Evolutionary conservation across 352 stramenopile species (phyloP).

Genomic region (Chrysophaeum taylorii): DNA sequence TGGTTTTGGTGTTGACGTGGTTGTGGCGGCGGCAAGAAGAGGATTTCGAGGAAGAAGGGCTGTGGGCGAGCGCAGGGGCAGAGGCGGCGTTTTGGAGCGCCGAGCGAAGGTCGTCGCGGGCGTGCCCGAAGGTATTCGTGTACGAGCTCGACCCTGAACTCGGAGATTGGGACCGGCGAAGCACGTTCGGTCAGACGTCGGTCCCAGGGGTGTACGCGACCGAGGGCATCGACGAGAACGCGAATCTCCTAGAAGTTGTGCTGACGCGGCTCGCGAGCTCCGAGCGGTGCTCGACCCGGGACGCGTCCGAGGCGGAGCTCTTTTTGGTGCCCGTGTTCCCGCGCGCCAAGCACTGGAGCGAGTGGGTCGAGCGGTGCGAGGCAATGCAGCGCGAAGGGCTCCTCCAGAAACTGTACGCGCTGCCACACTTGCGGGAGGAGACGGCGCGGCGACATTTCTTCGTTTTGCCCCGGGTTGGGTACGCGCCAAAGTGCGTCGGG

Average conservation of each 20-base stretch:
- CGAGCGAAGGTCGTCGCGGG: neutral
- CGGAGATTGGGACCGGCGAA: no score
- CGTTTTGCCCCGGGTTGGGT: neutral
- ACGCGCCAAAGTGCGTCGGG: neutral
- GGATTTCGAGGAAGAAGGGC: no score
- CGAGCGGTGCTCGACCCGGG: neutral
- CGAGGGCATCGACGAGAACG: constrained; percentile 3
- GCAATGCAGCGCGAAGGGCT: neutral
- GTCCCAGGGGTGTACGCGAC: neutral
- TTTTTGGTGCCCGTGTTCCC: neutral
- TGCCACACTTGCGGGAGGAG: neutral
- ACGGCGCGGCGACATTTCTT: constrained; percentile 4
- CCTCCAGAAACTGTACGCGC: neutral
- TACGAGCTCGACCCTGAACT: neutral
- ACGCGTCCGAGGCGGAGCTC: neutral
- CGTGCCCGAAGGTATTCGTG: constrained; percentile 1
- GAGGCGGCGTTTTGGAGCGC: no score
- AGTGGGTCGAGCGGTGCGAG: neutral
- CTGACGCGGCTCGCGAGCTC: neutral
- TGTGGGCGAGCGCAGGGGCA: no score
- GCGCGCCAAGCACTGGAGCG: neutral
- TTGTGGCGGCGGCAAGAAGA: no score
- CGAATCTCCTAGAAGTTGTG: constrained; percentile 2
- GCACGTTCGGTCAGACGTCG: no score
- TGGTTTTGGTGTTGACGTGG: no score